These are phyloP conservation scores for Gryganskiella cystojenkinii DNA, from an alignment of 192 early-diverging fungal species.

Conservation along the genomic window DNA sequence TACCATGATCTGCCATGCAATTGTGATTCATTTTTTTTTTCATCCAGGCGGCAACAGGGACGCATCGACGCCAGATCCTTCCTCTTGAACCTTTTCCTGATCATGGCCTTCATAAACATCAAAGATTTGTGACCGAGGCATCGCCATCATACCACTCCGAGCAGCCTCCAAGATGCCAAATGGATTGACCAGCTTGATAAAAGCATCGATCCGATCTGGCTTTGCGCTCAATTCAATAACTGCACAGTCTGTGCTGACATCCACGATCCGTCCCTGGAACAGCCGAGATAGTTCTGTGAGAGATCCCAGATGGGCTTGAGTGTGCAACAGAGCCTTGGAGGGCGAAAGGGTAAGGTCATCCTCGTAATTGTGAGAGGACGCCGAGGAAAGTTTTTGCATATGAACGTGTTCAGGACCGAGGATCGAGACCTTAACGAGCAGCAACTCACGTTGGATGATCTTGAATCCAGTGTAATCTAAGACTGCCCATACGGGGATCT, in stretches of 20 bases:
- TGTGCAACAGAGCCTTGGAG: conserved; percentile 58
- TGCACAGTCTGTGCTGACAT: conserved; percentile 83
- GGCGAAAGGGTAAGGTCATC: conserved; percentile 25
- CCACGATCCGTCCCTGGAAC: conserved; percentile 87
- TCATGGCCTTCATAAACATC: conserved; percentile 73
- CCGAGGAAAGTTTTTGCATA: conserved; percentile 55
- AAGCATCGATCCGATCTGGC: conserved; percentile 86
- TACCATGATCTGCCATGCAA: too few species aligned
- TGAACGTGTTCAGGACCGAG: conserved; percentile 70
- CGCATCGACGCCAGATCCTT: conserved; percentile 79
- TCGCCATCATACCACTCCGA: conserved; percentile 94
- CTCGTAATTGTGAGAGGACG: background rate
- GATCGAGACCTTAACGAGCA: conserved; percentile 93
- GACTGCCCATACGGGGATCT: conserved; percentile 95
- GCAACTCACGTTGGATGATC: conserved; percentile 91
- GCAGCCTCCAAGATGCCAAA: conserved; percentile 96
- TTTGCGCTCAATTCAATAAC: conserved; percentile 91
- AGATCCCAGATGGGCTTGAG: conserved; percentile 73
- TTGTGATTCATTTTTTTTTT: conserved; percentile 1
- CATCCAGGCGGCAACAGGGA: conserved; percentile 94
- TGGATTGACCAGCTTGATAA: conserved; percentile 91
- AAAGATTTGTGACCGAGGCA: conserved; percentile 88
- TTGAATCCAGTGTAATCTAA: conserved; percentile 92
- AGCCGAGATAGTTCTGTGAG: conserved; percentile 83
- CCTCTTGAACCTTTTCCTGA: conserved; percentile 62